Evolutionary conservation across 345 rosid species (phyloP), one percentile per base, ranked within the genome.

Genomic region (Anacardium occidentale): DNA sequence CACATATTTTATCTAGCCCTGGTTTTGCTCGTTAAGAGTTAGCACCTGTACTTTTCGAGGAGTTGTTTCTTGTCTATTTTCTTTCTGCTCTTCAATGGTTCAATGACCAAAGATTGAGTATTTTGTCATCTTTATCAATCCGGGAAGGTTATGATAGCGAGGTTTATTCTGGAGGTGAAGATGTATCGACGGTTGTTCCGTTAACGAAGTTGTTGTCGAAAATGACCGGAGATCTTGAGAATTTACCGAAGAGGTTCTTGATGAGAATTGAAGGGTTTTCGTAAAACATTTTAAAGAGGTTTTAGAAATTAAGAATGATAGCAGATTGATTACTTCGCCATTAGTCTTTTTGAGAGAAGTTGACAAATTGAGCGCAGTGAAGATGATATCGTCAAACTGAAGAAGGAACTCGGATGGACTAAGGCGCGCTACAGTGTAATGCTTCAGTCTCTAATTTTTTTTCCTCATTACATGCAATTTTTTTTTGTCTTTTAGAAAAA

Each of bases 351-450:
- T 83, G 61, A 81, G 69, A 18, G 53, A 69, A 61, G 74, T 55
- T 22, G 78, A 70, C 2, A 40, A 37, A 54, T 24, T 42, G 74
- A 76, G 42, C 68, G 13, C 22, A 55, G 22, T 21, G 73, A 73
- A 52, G 80, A 73, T 65, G 47, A 55, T 61, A 53, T 18, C 68
- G 75, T 63, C 71, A 67, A 80, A 68, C 9, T 37, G 45, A 63
- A 11, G 52, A 47, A 72, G 66, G 83, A 73, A 57, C 51, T 74
- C 18, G 77, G 71, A 54, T 26, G 75, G 52, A 45, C 79, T 69
- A 76, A 82, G 56, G 86, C 85, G 65, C 85, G 88, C 80, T 82
- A 86, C 68, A 86, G 85, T 80, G 90, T 89, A 86, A 85, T 78
- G 68, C 69, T 76, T 18, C 29, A 32, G 32, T 47, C 48, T 15